Percentiles rank a stretch among this genome's conserved stretches.
Evolutionary conservation across 1,284 basidiomycete genomes (phyloP).

Genomic region (Ganoderma lingzhi): DNA sequence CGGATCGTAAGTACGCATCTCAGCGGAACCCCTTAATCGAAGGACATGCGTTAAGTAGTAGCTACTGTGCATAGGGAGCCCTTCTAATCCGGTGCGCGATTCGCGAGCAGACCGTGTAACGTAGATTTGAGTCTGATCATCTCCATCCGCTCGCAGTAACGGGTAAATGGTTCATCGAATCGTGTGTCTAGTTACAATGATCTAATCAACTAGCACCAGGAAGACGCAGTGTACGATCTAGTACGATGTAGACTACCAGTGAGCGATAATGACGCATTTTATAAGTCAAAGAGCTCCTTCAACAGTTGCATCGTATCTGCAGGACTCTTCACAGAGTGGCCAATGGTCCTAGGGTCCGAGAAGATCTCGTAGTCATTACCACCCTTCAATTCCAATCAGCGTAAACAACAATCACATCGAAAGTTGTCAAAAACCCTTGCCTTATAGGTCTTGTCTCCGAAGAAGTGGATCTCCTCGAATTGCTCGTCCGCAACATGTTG

Average conservation of each 20-base stretch:
- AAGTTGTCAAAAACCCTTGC: conserved; percentile 45
- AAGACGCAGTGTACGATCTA: not conserved
- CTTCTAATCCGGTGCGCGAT: too few relatives aligned
- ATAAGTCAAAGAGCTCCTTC: conserved; percentile 74
- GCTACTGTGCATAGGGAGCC: too few relatives aligned
- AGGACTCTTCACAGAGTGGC: conserved; percentile 84
- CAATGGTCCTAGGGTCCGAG: conserved; percentile 83
- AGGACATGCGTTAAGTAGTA: too few relatives aligned
- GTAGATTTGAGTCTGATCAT: not conserved
- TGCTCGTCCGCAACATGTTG: conserved; percentile 83
- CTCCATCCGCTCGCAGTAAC: not conserved
- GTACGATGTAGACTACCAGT: not conserved
- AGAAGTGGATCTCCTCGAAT: conserved; percentile 98
- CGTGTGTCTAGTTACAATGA: not conserved
- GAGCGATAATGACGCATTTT: not conserved
- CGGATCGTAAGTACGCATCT: too few relatives aligned
- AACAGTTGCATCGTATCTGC: conserved; percentile 80
- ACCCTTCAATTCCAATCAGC: conserved; percentile 57
- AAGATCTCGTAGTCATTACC: conserved; percentile 98
- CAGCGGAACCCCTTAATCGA: too few relatives aligned
- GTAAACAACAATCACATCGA: not conserved
- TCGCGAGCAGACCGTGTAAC: too few relatives aligned
- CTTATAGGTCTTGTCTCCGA: conserved; percentile 92
- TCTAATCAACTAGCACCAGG: not conserved
- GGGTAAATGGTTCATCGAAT: not conserved